A percentile compares a stretch with the other conserved stretches of the same genome.
These are phyloP conservation scores for Periconia macrospinosa DNA, from an alignment of 2,329 filamentous ascomycete genomes.

Conservation along the genomic window DNA sequence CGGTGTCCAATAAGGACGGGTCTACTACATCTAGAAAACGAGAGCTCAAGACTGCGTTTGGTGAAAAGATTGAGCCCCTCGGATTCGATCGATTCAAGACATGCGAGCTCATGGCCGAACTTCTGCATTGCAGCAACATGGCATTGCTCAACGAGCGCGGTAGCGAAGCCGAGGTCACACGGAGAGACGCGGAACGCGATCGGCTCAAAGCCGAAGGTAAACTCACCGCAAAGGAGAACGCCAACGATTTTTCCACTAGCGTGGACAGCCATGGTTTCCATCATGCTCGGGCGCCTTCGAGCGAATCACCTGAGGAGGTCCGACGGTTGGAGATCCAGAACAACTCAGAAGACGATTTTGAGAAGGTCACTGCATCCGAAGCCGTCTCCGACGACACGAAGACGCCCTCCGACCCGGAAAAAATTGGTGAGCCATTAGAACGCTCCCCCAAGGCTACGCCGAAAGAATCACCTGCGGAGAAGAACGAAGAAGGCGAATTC, in stretches of 20 bases:
- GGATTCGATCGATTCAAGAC: slow-evolving; percentile 99
- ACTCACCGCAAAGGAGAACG: slow-evolving; percentile 60
- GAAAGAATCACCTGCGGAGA: slow-evolving; percentile 26
- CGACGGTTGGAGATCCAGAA: slow-evolving; percentile 78
- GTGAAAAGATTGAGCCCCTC: slow-evolving; percentile 85
- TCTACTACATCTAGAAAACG: slow-evolving; percentile 68
- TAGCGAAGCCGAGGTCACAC: slow-evolving; percentile 81
- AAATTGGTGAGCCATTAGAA: slow-evolving; percentile 40
- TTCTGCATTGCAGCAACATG: slow-evolving; percentile 99
- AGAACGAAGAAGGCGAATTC: slow-evolving; percentile 65
- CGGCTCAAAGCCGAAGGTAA: slow-evolving; percentile 76
- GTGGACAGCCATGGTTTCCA: slow-evolving; percentile 57
- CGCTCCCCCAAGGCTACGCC: slow-evolving; percentile 49
- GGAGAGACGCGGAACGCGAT: slow-evolving; percentile 80
- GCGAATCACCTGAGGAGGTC: slow-evolving; percentile 64
- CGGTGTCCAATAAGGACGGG: slow-evolving; percentile 58
- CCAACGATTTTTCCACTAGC: slow-evolving; percentile 53
- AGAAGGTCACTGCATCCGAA: slow-evolving; percentile 74
- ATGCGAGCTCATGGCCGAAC: slow-evolving; percentile 96
- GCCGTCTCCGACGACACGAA: slow-evolving; percentile 70
- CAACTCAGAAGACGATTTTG: slow-evolving; percentile 86
- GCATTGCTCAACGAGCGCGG: slow-evolving; percentile 88
- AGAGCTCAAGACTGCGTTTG: slow-evolving; percentile 83
- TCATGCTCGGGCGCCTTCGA: slow-evolving; percentile 51
- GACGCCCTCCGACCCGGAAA: slow-evolving; percentile 53